Evolutionary conservation across 192 early-diverging fungal genomes (phyloP).

Genomic region (Chytriomyces confervae): DNA sequence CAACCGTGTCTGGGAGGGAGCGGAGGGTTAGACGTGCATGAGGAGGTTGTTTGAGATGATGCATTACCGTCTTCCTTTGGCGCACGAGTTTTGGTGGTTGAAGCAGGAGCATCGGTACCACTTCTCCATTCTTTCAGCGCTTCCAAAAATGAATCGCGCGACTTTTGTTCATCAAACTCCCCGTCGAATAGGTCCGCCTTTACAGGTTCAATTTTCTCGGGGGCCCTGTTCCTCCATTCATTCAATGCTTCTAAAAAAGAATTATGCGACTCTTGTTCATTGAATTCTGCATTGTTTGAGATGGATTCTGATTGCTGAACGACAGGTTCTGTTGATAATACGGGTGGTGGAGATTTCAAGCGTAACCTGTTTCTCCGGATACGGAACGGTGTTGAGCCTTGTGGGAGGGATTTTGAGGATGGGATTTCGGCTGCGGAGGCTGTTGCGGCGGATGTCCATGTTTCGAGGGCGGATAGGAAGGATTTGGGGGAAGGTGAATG

Average conservation of each 20-base stretch:
- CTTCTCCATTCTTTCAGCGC: slow-evolving; percentile 14
- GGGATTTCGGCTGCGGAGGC: slow-evolving; percentile 6
- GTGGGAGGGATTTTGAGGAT: neutral
- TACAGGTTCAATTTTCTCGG: neutral
- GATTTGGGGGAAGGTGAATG: neutral
- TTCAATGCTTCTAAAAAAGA: slow-evolving; percentile 1
- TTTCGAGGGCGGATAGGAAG: neutral
- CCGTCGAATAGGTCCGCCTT: neutral
- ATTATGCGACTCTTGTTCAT: slow-evolving; percentile 18
- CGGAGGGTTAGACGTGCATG: neutral
- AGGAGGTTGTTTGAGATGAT: neutral
- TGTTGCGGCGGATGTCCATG: slow-evolving; percentile 8
- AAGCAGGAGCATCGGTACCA: neutral
- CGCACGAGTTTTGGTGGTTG: too few species aligned
- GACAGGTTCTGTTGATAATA: too few species aligned
- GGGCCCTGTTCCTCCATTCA: neutral
- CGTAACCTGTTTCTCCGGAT: neutral
- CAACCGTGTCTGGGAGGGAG: neutral
- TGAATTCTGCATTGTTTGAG: slow-evolving; percentile 1
- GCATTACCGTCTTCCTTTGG: neutral
- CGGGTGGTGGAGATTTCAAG: neutral
- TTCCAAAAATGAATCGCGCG: slow-evolving; percentile 5
- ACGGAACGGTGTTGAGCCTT: slow-evolving; percentile 11
- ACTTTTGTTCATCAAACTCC: slow-evolving; percentile 4
- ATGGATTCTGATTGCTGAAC: too few species aligned